Evolutionary conservation across 2,329 filamentous ascomycete genomes (phyloP), one percentile per base, ranked within the genome.

Genomic region (Zopfia rhizophila): DNA sequence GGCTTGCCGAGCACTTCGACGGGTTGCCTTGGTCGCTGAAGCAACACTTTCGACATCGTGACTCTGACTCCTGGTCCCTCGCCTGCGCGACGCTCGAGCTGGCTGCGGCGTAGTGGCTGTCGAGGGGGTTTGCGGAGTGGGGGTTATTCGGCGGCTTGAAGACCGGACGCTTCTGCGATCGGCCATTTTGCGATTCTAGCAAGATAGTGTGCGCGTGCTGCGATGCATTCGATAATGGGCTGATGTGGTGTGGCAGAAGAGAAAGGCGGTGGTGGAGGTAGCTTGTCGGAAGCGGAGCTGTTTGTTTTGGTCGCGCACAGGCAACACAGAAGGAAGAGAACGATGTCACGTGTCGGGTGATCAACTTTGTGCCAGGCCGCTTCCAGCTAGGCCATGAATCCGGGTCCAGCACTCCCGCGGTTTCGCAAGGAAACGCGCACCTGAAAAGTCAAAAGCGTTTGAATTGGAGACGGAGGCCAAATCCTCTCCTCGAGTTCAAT

Each of bases 51-150:
- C 65, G 4, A 70, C 42, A 31, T 75, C 74, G 44, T 63, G 69
- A 56, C 74, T 76, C 38, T 65, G 66, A 57, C 72, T 75, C 55
- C 74, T 66, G 32, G 71, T 64, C 17, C 48, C 55, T 31, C 72
- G 61, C 18, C 55, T 52, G 28, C 58, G 65, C 51, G 63, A 45
- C 45, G 51, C 52, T 51, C 60, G 66, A 47, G 39, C 60, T 16
- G 53, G 29, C 38, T 55, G 59, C 4, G 55, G 49, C 11, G 53
- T 46, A 30, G 51, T 51, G 27, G 50, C 41, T 40, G 58, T 51
- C 25, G 61, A 49, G 7, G 53, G 47, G 16, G 61, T 56, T 45
- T 69, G 63, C 37, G 64, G 63, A 32, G 61, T 63, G 12, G 62
- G 64, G n/a, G 62, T 66, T 22, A 48, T 69, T 56, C 61, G 68